Percentiles rank a stretch among this genome's conserved stretches.
These are phyloP conservation scores for Pseudomassariella vexata DNA, from an alignment of 2,329 filamentous ascomycete genomes.

Conservation along the genomic window DNA sequence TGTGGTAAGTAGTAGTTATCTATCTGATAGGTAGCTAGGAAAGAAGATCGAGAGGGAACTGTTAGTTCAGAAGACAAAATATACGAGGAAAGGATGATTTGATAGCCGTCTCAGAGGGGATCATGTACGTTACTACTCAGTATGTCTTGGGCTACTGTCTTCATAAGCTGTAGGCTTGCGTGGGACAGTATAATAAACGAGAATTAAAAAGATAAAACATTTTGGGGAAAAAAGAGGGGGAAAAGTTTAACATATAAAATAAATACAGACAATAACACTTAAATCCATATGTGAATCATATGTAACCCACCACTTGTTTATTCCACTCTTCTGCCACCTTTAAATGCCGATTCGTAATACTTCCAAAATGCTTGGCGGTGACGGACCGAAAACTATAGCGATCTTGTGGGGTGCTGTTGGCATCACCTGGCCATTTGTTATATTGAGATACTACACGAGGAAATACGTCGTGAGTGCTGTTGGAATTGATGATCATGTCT, in stretches of 20 bases:
- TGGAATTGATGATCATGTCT: slow-evolving; percentile 9
- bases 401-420: slow-evolving; percentile 9
- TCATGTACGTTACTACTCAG: too few species aligned
- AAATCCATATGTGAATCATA: neutral
- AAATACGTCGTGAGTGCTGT: slow-evolving; percentile 1
- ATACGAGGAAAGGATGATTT: too few species aligned
- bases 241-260: too few species aligned
- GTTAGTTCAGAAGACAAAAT: too few species aligned
- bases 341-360: neutral
- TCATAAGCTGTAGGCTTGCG: too few species aligned
- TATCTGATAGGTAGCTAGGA: too few species aligned
- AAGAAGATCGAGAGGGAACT: too few species aligned
- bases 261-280: neutral
- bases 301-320: neutral
- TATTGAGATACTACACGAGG: slow-evolving; percentile 6
- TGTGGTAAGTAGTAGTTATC: too few species aligned
- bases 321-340: neutral
- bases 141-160: too few species aligned
- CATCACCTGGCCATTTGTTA: slow-evolving; percentile 5
- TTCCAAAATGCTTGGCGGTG: neutral
- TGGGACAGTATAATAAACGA: neutral
- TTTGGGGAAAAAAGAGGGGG: too few species aligned
- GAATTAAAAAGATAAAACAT: neutral
- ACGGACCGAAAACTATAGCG: neutral
- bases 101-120: too few species aligned